Evolutionary conservation across 805 yeast species (phyloP).

Genomic region (Aciculoconidium aculeatum): DNA sequence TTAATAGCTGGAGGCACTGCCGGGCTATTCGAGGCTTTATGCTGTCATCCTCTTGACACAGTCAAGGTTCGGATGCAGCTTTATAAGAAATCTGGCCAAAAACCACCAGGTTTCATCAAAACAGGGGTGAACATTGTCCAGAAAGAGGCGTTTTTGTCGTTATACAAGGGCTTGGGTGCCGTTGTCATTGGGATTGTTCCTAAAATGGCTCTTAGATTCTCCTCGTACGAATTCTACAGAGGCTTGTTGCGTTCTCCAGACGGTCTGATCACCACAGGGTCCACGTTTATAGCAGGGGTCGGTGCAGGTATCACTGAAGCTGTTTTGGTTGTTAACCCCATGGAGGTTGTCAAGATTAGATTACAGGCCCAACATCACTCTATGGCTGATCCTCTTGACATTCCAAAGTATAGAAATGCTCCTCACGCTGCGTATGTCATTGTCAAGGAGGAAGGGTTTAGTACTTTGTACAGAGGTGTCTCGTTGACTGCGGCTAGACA

Average conservation of each 20-base stretch:
- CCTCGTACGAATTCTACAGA: constrained; percentile 88
- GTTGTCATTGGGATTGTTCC: constrained; percentile 97
- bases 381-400: constrained; percentile 72
- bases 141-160: constrained; percentile 77
- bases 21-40: constrained; percentile 93
- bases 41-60: constrained; percentile 97
- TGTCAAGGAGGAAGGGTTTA: constrained; percentile 84
- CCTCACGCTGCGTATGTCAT: constrained; percentile 84
- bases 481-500: constrained; percentile 95
- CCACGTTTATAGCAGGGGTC: constrained; percentile 87
- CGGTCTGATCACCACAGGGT: constrained; percentile 62
- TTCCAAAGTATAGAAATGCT: constrained; percentile 87
- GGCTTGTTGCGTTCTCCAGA: constrained; percentile 57
- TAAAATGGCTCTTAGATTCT: constrained; percentile 95
- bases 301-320: constrained; percentile 98
- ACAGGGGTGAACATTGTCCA: constrained; percentile 77
- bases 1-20: constrained; percentile 94
- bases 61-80: constrained; percentile 97
- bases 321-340: constrained; percentile 89
- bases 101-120: constrained; percentile 78
- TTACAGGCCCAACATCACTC: constrained; percentile 94
- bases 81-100: constrained; percentile 62
- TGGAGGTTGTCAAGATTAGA: constrained; percentile 95
- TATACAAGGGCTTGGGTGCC: constrained; percentile 95
- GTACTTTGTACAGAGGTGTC: constrained; percentile 89